Evolutionary conservation across 306 rosid genomes (phyloP), one percentile per base, ranked within the genome.

Genomic region (Astragalus glycyphyllos): DNA sequence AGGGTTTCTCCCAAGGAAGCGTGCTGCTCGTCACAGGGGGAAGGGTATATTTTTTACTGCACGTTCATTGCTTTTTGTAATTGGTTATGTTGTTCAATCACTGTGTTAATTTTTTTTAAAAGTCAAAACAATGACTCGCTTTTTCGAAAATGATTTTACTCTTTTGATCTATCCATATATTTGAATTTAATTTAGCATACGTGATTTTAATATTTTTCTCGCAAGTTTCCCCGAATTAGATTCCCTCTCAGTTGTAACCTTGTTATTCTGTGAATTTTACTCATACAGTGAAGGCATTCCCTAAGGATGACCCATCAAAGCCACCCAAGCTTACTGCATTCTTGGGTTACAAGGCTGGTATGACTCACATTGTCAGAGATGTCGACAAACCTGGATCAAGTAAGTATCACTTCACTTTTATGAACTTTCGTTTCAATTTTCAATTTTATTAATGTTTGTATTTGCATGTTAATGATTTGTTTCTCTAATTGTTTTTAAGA

Each of bases 351-450:
- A 91, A 91, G 89, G 97, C 97, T 57, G 89, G 96, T 46, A 91
- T 91, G 96, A 91, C 97, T 11, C 97, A 91, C 77, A 86, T 91
- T 78, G 97, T 91, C 2, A 74, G 97, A 54, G 97, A 91, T 62
- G 97, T 91, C 4, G 92, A 91, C 83, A 91, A 91, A 14, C 92
- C 97, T 0, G 96, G 97, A 46, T 91, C 97, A 12, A 88, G 97
- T 91, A 41, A 42, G 89, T 37, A 0, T 26, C 31, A 26, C 31
- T 26, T 0, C 6, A 42, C 13, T 53, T 12, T 59, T 6, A 40
- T 17, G 1, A 0, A 11, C 0, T 0, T 48, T 50, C 35, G 0
- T 29, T 15, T 17, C 12, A 0, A 8, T 7, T 20, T 20, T 34
- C 4, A 23, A 17, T 2, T 41, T 58, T n/a, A 41, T 40, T 2